Base-by-base conservation (phyloP, 176 grass and related monocot species). In the Oryza glumipatula region DNA sequence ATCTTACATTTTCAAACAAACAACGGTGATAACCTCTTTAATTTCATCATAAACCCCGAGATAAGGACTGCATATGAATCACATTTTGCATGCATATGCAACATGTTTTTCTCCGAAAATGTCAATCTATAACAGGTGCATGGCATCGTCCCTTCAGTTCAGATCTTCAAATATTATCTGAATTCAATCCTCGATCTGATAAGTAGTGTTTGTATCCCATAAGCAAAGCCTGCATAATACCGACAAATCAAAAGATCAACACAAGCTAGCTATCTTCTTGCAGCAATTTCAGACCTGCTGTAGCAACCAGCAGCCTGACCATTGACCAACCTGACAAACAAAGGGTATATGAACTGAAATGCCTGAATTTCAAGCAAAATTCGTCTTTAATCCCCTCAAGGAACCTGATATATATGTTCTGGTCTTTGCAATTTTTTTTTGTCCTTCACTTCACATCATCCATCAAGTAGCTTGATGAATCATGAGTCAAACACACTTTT, bases 321-420 rank as follows among this genome's bases (percentile, higher is more conserved):
- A 19, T 79, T 64, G 76, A 86, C 41, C 68, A 72, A 46, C 61
- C 47, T 16, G 61, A 28, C 60, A 30, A 44, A 44, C 11, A 30
- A 39, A 22, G 1, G 1, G 36, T 78, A 65, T 65, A 65, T 65
- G 58, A 44, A 26, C n/a, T 26, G 58, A n/a, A 28, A 17, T 38
- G 43, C 23, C 12, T 43, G 54, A 38, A 63, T 49, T 73, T 73
- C 26, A 71, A 26, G 22, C 10, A 3, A 15, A 36, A 10, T 26
- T 22, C 14, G 22, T 43, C 11, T 3, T 21, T 64, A 72, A 3
- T 39, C 6, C n/a, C 13, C 11, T 19, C 10, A 41, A 2, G 24
- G 45, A 26, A 8, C n/a, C 13, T 73, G 22, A 3, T 3, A 16
- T 30, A 13, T 3, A 16, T 30, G 28, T 74, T 15, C 70, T 28